Percentiles rank a stretch among this genome's conserved stretches.
Conservation (phyloP, 805 yeast genomes). For the Lachancea nothofagi region DNA sequence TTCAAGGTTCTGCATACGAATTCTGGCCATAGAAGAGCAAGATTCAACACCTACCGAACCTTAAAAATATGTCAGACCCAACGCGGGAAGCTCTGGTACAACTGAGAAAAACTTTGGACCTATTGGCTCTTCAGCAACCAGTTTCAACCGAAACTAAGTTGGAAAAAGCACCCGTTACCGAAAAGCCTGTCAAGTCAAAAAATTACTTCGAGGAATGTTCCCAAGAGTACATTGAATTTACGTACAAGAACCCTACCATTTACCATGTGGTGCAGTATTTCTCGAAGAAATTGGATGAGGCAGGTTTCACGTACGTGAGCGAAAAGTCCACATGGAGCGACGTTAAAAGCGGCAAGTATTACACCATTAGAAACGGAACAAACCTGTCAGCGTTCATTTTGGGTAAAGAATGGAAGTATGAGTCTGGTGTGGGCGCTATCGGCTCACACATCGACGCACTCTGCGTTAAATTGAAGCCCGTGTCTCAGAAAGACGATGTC, state of each 20-base stretch:
- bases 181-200: too few species aligned
- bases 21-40: not conserved
- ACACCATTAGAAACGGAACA: conserved; percentile 63
- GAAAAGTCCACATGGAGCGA: conserved; percentile 47
- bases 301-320: conserved; percentile 60
- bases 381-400: conserved; percentile 63
- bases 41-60: not conserved
- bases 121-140: conserved; percentile 15
- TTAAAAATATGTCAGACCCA: conserved; percentile 9
- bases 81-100: conserved; percentile 17
- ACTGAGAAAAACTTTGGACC: conserved; percentile 25
- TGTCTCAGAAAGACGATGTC: conserved; percentile 50
- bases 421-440: conserved; percentile 60
- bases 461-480: conserved; percentile 65
- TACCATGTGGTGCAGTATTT: conserved; percentile 62
- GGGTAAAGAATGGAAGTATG: conserved; percentile 61
- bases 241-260: conserved; percentile 66
- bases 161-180: not conserved
- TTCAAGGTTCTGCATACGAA: too few species aligned
- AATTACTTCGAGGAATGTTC: conserved; percentile 31
- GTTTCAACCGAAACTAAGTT: not conserved
- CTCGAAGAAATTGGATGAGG: conserved; percentile 41
- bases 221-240: conserved; percentile 62
- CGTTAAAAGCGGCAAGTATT: conserved; percentile 49
- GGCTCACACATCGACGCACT: conserved; percentile 77